Conservation (phyloP, 225 moss, liverwort and hornwort genomes). For the Physcomitrium patens region DNA sequence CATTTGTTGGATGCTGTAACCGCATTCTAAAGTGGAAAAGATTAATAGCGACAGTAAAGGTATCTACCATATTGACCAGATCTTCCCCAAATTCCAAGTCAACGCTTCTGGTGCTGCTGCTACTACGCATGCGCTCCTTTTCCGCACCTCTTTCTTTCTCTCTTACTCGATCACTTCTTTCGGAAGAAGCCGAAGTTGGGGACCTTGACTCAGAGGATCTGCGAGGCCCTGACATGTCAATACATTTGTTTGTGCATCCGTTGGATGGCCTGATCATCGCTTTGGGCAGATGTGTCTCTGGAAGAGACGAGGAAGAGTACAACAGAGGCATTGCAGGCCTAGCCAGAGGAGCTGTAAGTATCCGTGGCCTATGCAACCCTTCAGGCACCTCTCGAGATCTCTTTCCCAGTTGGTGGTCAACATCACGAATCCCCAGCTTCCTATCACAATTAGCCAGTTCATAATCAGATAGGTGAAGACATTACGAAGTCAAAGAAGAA, state of each 20-base stretch:
- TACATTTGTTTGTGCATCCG: slow-evolving; percentile 48
- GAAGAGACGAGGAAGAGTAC: slow-evolving; percentile 46
- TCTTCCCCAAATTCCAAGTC: slow-evolving; percentile 83
- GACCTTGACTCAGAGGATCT: slow-evolving; percentile 81
- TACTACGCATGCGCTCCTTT: slow-evolving; percentile 76
- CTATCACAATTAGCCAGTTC: slow-evolving; percentile 35
- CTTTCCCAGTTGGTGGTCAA: slow-evolving; percentile 49
- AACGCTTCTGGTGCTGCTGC: slow-evolving; percentile 67
- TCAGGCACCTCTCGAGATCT: slow-evolving; percentile 61
- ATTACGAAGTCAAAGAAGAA: neutral
- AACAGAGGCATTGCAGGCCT: slow-evolving; percentile 48
- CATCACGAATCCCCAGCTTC: slow-evolving; percentile 50
- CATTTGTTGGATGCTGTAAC: slow-evolving; percentile 8
- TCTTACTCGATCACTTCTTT: slow-evolving; percentile 63
- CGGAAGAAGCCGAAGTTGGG: slow-evolving; percentile 65
- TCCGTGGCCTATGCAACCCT: slow-evolving; percentile 37
- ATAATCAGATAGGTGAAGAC: slow-evolving; percentile 27
- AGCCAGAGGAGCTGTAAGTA: slow-evolving; percentile 49
- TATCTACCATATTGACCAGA: slow-evolving; percentile 82
- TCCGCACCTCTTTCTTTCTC: slow-evolving; percentile 59
- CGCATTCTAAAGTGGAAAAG: slow-evolving; percentile 4
- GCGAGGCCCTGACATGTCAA: slow-evolving; percentile 40
- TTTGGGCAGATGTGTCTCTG: slow-evolving; percentile 52
- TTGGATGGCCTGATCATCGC: slow-evolving; percentile 47
- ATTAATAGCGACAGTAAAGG: slow-evolving; percentile 15